Evolutionary conservation across 352 stramenopile genomes (phyloP).

Genomic region (Phytopythium vexans): DNA sequence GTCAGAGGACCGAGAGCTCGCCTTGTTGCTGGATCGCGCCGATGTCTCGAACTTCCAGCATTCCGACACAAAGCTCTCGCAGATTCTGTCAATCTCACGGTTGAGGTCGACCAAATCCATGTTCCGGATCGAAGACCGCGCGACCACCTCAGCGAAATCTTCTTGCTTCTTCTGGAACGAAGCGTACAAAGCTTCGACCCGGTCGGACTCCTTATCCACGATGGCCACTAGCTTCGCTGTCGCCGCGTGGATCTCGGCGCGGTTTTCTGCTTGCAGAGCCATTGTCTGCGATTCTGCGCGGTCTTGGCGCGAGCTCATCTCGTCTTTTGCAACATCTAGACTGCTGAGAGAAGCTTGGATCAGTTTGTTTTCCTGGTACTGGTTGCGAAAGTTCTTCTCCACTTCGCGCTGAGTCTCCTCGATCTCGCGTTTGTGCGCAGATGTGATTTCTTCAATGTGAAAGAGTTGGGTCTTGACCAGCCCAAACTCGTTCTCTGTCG

Average conservation of each 20-base stretch:
- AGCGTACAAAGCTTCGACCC: constrained; percentile 73
- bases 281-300: constrained; percentile 61
- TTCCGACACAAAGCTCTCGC: constrained; percentile 75
- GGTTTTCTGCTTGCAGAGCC: constrained; percentile 65
- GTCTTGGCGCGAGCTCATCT: constrained; percentile 53
- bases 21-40: constrained; percentile 50
- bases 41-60: constrained; percentile 89
- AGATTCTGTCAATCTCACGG: constrained; percentile 74
- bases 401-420: constrained; percentile 58
- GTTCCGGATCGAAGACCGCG: constrained; percentile 75
- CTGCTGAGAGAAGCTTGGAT: constrained; percentile 36
- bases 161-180: constrained; percentile 83
- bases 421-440: constrained; percentile 49
- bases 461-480: constrained; percentile 76
- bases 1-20: constrained; percentile 25
- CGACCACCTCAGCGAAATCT: constrained; percentile 73
- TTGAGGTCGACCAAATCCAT: constrained; percentile 81
- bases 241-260: constrained; percentile 64
- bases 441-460: constrained; percentile 66
- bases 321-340: constrained; percentile 42
- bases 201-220: constrained; percentile 79
- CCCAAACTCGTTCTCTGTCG: constrained; percentile 57
- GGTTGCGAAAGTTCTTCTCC: constrained; percentile 48
- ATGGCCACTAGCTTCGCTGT: constrained; percentile 61
- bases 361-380: constrained; percentile 53